Evolutionary conservation across 2,329 filamentous ascomycete species (phyloP).

Genomic region (Didymella keratinophila): DNA sequence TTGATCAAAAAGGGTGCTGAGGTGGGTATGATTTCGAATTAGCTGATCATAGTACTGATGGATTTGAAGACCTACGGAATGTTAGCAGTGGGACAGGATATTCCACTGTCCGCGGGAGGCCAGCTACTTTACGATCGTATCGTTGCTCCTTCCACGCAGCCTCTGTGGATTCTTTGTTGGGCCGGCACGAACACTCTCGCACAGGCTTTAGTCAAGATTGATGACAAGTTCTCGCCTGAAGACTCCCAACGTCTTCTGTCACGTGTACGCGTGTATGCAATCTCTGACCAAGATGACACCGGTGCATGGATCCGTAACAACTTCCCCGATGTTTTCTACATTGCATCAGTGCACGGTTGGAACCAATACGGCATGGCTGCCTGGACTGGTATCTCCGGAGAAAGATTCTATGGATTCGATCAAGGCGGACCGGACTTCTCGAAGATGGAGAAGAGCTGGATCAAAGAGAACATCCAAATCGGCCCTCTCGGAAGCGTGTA

Average conservation of each 20-base stretch:
- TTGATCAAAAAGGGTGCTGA: conserved; percentile 45
- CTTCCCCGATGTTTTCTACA: conserved; percentile 65
- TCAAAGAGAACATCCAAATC: conserved; percentile 63
- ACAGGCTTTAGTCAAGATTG: conserved; percentile 56
- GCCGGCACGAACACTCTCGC: conserved; percentile 63
- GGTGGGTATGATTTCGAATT: conserved; percentile 24
- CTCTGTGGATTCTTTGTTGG: conserved; percentile 63
- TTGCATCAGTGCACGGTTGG: conserved; percentile 64
- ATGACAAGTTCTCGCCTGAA: conserved; percentile 41
- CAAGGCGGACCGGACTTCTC: conserved; percentile 58
- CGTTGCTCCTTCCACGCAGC: conserved; percentile 49
- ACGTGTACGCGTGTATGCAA: conserved; percentile 53
- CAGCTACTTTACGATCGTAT: conserved; percentile 56
- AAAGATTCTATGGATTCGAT: conserved; percentile 57
- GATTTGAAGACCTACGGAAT: conserved; percentile 49
- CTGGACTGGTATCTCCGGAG: conserved; percentile 65
- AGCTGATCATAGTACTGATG: background rate
- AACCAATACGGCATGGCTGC: conserved; percentile 63
- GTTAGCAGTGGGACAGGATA: conserved; percentile 42
- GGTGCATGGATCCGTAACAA: conserved; percentile 63
- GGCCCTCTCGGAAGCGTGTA: conserved; percentile 55
- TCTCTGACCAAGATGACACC: conserved; percentile 67
- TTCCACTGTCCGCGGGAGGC: conserved; percentile 54
- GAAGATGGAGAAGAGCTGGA: conserved; percentile 60
- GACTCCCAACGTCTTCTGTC: conserved; percentile 45